Evolutionary conservation across 2,329 filamentous ascomycete genomes (phyloP), one percentile per base, ranked within the genome.

Genomic region (Ceratocystis alfenasii): DNA sequence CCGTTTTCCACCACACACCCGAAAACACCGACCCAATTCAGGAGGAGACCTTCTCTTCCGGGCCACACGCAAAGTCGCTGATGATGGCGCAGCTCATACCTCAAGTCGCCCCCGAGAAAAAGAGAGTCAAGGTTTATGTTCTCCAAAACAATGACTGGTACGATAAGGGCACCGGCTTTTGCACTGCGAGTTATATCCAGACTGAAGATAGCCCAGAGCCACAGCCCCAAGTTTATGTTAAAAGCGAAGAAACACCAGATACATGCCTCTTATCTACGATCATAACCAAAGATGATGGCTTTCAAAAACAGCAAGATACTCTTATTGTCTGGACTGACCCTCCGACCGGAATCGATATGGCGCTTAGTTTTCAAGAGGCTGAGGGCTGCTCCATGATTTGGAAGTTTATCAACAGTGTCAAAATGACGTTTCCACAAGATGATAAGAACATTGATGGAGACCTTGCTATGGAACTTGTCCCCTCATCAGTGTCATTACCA

Each of bases 81-180:
- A 86, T 84, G 80, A 87, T 87, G 84, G 84, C 84, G 83, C 84
- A 86, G 79, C 77, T 79, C 72, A 83, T 86, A 83, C 83, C 83
- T 83, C 83, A 85, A 83, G 82, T 78, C 80, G 75, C 65, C 15
- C 81, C 81, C 76, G 83, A 86, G 73, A 84, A 81, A 78, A 85
- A 83, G 76, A 83, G 94, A 81, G 94, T 97, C 77, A 99, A 99
- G 81, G 94, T 99, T 75, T 99, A 99, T 77, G 94, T 97, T 80
- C 83, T 99, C 73, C 90, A 90, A 76, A 91, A 96, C 78, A 96
- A 95, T 82, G 94, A 97, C 84, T 99, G 94, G 94, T 96, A 93
- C 75, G 94, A 99, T 78, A 84, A 93, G 73, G 94, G 94, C 70
- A 99, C 94, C 61, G 94, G 94, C 69, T 96, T 96, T 76, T 97